Evolutionary conservation across 306 rosid genomes (phyloP), one percentile per base, ranked within the genome.

Genomic region (Begonia fuchsioides): DNA sequence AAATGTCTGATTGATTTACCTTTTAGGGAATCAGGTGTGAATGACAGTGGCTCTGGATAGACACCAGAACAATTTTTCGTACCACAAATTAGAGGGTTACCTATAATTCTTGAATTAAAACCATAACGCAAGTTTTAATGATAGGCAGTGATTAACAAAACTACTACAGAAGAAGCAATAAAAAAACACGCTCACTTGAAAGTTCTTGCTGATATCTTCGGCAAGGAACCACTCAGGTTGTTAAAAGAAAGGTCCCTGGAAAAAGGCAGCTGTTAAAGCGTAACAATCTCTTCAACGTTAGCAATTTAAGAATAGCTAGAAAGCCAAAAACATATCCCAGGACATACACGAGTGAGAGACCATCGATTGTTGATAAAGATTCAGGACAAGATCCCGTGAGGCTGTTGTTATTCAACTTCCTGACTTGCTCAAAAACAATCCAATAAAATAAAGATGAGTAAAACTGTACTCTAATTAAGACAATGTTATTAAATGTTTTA

Each of bases 361-460:
- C 87, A 62, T 71, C 60, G 20, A 92, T 68, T 9, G 64, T 59
- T 59, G 93, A 76, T 49, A 92, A 76, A 64, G 98, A 77, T 51
- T 55, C 81, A 11, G 98, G 98, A 55, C 80, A 77, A 35, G 84
- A 41, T 77, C 98, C 98, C 10, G 82, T 60, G 44, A 92, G 87
- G 70, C 96, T 92, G 75, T 92, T 92, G 75, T 92, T 85, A 53
- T 82, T 92, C 67, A 92, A 72, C 67, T 85, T 71, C 98, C 98
- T 92, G 72, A 65, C 60, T 65, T 49, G 75, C 48, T 63, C 61
- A 61, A 62, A 69, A 54, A 17, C 57, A 40, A 57, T 26, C 35
- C 5, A 26, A 26, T 26, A 26, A n/a, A n/a, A 3, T 26, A 1
- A 26, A 26, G 1, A 26, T 26, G 35, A 26, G 8, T 5, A 26